Conservation (phyloP, 2,329 filamentous ascomycete genomes). For the Diaporthe sp. region DNA sequence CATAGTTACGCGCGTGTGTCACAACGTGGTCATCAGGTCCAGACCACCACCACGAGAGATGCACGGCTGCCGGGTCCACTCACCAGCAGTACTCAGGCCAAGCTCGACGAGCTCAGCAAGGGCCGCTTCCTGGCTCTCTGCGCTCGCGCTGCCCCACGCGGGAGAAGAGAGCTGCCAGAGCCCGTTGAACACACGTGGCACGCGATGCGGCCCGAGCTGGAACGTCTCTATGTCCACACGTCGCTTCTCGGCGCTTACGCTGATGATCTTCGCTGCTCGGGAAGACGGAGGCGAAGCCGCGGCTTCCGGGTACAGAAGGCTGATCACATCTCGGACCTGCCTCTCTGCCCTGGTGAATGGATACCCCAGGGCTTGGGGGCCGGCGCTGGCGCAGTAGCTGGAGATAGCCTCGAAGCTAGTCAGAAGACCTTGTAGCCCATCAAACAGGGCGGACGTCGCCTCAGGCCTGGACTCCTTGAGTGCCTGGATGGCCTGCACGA, state of each 20-base stretch:
- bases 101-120: constrained; percentile 46
- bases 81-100: constrained; percentile 47
- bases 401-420: constrained; percentile 44
- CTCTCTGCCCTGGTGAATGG: constrained; percentile 49
- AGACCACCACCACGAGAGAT: background rate
- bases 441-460: constrained; percentile 43
- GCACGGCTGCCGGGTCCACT: background rate
- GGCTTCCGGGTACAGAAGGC: constrained; percentile 46
- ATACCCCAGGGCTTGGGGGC: constrained; percentile 39
- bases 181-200: constrained; percentile 50
- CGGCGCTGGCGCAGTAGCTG: constrained; percentile 45
- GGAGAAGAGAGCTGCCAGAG: constrained; percentile 52
- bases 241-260: constrained; percentile 1
- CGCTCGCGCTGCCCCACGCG: constrained; percentile 49
- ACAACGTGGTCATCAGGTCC: background rate
- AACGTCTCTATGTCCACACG: constrained; percentile 45
- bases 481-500: constrained; percentile 55
- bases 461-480: constrained; percentile 51
- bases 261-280: background rate
- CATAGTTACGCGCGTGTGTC: background rate
- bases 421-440: constrained; percentile 43
- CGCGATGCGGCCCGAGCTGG: constrained; percentile 40
- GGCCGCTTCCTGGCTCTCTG: constrained; percentile 46
- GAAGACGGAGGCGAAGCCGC: background rate
- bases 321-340: constrained; percentile 50